Base-by-base conservation (phyloP, 208 protist genomes). In the Vickermania spadyakhi region DNA sequence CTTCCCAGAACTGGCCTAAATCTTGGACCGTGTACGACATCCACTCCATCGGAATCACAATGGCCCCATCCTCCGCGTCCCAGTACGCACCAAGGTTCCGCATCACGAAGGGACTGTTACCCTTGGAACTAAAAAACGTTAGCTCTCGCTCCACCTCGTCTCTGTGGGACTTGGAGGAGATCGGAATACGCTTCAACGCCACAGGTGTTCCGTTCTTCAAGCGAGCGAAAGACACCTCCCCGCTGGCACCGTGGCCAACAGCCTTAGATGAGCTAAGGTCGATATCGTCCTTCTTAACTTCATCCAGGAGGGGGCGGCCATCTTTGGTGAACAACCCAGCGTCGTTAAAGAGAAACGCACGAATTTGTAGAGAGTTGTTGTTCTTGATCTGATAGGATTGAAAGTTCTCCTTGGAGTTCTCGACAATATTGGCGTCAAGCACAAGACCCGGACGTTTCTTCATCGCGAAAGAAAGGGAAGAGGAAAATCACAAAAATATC, bases 21-120 rank as follows among this genome's bases (percentile, higher is more conserved):
- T 94, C 81, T 28, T 91, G 85, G 56, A 94, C 68, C 23, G 84
- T 89, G 70, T 86, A 94, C 28, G 80, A 74, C 87, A 94, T 94
- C 84, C 87, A 94, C 60, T 91, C 87, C 87, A 94, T 94, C 0
- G 83, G 80, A 62, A 94, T 91, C 0, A 90, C 87, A 58, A 94
- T 94, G 0, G 79, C 74, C 25, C 73, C 77, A 21, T 91, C 79
- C 42, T 89, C 75, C 31, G 84, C 70, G 54, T 94, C 87, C 84
- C 87, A 94, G 62, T 85, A 94, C 0, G 87, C 87, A 13, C 87
- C 87, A 66, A 90, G 77, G 62, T 94, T 91, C 52, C 81, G 83
- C 87, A 94, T 90, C 3, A 94, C 84, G 76, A 85, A 90, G 52
- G 79, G 78, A 13, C 71, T 90, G 56, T 89, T 75, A 26, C 75